phyloP scores from a whole-genome alignment of 2,329 filamentous ascomycete species.

The Aspergillus thermomutatus region DNA sequence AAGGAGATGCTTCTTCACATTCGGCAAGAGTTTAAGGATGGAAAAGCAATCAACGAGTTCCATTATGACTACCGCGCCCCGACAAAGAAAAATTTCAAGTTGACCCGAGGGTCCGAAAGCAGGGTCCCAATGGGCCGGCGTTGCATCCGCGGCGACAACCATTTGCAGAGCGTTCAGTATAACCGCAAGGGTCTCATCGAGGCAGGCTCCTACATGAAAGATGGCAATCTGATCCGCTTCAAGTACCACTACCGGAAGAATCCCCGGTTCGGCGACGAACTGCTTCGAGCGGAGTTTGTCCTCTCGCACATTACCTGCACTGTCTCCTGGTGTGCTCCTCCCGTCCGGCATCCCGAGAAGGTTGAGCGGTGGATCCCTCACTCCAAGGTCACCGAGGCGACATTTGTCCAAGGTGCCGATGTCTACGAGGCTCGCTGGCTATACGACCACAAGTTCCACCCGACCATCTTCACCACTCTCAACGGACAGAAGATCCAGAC shows the following conservation, averaged over 20 bases:
- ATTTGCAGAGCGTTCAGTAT: constrained; percentile 49
- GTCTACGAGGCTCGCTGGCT: constrained; percentile 51
- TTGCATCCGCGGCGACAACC: constrained; percentile 46
- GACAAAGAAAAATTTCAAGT: constrained; percentile 23
- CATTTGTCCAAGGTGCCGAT: constrained; percentile 51
- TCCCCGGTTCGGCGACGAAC: constrained; percentile 52
- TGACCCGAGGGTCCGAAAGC: constrained; percentile 20
- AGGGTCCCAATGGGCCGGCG: constrained; percentile 45
- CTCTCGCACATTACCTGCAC: constrained; percentile 53
- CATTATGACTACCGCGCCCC: constrained; percentile 45
- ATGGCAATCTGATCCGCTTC: constrained; percentile 52
- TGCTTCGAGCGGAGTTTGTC: constrained; percentile 55
- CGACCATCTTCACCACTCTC: constrained; percentile 46
- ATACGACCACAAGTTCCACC: constrained; percentile 50
- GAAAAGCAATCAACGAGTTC: constrained; percentile 44
- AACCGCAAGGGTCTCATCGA: constrained; percentile 53
- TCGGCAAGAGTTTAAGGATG: constrained; percentile 46
- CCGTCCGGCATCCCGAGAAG: constrained; percentile 49
- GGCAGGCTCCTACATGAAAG: constrained; percentile 52
- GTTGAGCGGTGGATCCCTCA: constrained; percentile 55
- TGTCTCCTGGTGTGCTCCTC: constrained; percentile 54
- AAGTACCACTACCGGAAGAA: constrained; percentile 55
- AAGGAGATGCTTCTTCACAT: constrained; percentile 44
- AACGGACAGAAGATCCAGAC: constrained; percentile 52
- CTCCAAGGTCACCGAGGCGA: constrained; percentile 53